Percentiles rank a stretch among this genome's conserved stretches.
phyloP scores from a whole-genome alignment of 352 stramenopile genomes.

The Pythium rhizo-oryzae region DNA sequence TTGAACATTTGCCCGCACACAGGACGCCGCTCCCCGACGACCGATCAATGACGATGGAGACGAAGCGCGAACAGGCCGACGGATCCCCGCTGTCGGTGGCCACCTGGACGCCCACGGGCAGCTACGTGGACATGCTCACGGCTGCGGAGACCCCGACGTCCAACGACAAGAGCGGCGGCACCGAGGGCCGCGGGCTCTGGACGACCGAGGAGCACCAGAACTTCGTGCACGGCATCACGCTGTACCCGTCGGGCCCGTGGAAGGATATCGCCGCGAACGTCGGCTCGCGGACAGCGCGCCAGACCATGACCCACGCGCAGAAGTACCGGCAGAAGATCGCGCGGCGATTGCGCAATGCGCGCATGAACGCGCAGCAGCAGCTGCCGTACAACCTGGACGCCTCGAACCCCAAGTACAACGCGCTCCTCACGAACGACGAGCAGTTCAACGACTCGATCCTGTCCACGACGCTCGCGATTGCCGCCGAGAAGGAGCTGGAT shows the following conservation, averaged over 20 bases:
- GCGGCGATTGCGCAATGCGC: slow-evolving; percentile 66
- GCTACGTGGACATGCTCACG: slow-evolving; percentile 34
- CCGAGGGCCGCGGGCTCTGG: slow-evolving; percentile 70
- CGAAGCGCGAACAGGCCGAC: slow-evolving; percentile 30
- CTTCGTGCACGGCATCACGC: slow-evolving; percentile 77
- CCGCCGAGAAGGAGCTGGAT: slow-evolving; percentile 68
- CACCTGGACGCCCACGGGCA: slow-evolving; percentile 26
- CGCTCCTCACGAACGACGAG: slow-evolving; percentile 71
- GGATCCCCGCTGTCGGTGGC: slow-evolving; percentile 28
- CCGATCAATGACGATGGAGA: slow-evolving; percentile 24
- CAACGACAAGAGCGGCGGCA: slow-evolving; percentile 32
- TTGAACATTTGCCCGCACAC: slow-evolving; percentile 27
- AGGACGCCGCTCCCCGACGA: background rate
- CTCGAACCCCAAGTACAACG: slow-evolving; percentile 65
- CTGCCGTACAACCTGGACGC: slow-evolving; percentile 69
- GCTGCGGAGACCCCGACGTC: slow-evolving; percentile 24
- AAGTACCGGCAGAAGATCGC: slow-evolving; percentile 88
- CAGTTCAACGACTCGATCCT: slow-evolving; percentile 84
- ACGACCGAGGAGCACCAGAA: slow-evolving; percentile 72
- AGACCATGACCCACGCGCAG: slow-evolving; percentile 85
- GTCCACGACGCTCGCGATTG: slow-evolving; percentile 72
- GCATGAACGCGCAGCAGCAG: slow-evolving; percentile 66
- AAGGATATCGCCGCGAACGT: slow-evolving; percentile 81
- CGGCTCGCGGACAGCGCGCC: slow-evolving; percentile 65
- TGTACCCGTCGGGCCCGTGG: slow-evolving; percentile 76